phyloP scores from a whole-genome alignment of 106 monocot genomes.

The Vanilla planifolia region DNA sequence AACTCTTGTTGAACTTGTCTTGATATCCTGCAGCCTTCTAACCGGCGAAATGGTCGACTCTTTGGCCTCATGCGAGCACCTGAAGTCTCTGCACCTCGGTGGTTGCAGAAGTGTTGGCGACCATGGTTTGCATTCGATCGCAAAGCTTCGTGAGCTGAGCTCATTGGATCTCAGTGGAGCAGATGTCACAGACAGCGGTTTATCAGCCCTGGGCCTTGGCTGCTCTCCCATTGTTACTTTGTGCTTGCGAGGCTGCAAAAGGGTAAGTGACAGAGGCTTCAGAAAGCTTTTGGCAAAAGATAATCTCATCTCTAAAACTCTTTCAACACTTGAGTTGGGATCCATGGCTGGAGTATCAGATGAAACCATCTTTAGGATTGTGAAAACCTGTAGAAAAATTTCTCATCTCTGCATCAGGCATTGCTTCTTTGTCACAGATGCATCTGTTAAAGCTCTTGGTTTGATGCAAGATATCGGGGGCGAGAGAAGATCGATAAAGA shows the following conservation, averaged over 20 bases:
- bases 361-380: conserved; percentile 35
- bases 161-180: conserved; percentile 57
- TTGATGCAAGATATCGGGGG: conserved; percentile 19
- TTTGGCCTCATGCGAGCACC: conserved; percentile 42
- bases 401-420: conserved; percentile 48
- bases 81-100: conserved; percentile 60
- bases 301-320: conserved; percentile 34
- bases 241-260: conserved; percentile 61
- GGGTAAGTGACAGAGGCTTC: conserved; percentile 58
- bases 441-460: conserved; percentile 42
- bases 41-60: conserved; percentile 46
- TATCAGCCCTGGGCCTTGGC: conserved; percentile 44
- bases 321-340: conserved; percentile 60
- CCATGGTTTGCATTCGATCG: conserved; percentile 46
- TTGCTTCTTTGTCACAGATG: conserved; percentile 59
- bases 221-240: conserved; percentile 49
- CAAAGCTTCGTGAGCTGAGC: conserved; percentile 57
- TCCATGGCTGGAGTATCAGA: conserved; percentile 59
- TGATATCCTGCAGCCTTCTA: conserved; percentile 66
- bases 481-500: conserved; percentile 32
- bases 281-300: conserved; percentile 26
- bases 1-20: conserved; percentile 50
- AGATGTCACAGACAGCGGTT: conserved; percentile 58
- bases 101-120: conserved; percentile 78
- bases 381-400: conserved; percentile 39